Evolutionary conservation across 345 rosid species (phyloP).

Genomic region (Rhodamnia argentea): DNA sequence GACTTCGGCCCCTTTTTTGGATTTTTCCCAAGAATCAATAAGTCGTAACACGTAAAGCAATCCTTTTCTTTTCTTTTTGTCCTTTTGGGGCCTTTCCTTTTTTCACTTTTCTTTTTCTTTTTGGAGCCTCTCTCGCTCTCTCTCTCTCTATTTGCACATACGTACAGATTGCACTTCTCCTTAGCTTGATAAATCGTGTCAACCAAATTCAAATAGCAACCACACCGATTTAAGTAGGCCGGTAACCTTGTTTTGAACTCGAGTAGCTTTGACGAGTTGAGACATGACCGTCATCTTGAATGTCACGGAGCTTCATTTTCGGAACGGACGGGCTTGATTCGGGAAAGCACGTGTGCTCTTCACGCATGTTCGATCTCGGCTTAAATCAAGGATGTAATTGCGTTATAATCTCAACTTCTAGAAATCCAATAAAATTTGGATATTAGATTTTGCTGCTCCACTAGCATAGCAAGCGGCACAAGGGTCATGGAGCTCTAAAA

Average conservation of each 20-base stretch:
- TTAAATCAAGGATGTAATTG: neutral
- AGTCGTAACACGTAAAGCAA: neutral
- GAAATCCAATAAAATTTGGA: neutral
- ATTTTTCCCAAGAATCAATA: too few relatives aligned
- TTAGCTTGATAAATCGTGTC: too few relatives aligned
- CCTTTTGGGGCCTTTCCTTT: neutral
- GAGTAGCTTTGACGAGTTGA: too few relatives aligned
- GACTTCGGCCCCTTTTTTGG: too few relatives aligned
- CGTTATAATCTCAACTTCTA: neutral
- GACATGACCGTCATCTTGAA: neutral
- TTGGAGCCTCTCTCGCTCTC: neutral
- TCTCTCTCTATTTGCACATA: too few relatives aligned
- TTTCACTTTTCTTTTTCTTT: neutral
- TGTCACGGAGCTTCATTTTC: neutral
- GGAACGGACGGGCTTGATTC: neutral
- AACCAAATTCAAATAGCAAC: too few relatives aligned
- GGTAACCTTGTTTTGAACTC: too few relatives aligned
- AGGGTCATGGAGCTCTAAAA: neutral
- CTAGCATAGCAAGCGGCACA: neutral
- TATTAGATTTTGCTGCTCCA: neutral
- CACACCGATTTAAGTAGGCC: too few relatives aligned
- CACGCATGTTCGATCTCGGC: rapidly evolving
- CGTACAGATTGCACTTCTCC: too few relatives aligned
- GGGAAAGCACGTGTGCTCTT: neutral
- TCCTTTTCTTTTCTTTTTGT: too few relatives aligned